Base-by-base conservation (phyloP, 306 rosid species). In the Cyamopsis tetragonoloba region DNA sequence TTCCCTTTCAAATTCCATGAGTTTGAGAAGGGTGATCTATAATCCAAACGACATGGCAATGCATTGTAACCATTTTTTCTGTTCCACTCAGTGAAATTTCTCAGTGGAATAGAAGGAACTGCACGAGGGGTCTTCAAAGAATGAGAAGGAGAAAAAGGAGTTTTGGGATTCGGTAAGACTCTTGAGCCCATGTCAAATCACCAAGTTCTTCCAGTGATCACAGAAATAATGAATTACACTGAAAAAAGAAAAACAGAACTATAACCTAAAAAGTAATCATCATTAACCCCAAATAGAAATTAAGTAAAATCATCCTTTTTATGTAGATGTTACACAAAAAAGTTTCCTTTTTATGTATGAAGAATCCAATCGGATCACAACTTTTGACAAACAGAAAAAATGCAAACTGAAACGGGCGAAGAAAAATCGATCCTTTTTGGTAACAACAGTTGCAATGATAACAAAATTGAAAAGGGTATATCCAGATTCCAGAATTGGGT, bases 181-280 rank as follows among this genome's bases (percentile, higher is more conserved):
- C 82, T 57, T 66, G 77, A 77, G 3, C 38, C 84, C 91, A 88
- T 88, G 13, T 46, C 62, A 20, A 19, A 20, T 71, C 20, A 18
- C 54, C 72, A 48, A 64, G 39, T 64, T 47, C 24, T 66, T 79
- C 32, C 19, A 74, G 22, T 26, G 42, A 31, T 7, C 49, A 63
- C 41, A 62, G 68, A 49, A 31, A 4, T 26, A 59, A 49, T 38
- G 59, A 71, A 61, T n/a, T 27, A 47, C 79, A 27, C 38, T 38
- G 13, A 14, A 50, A 42, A 14, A 42, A 38, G 6, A 43, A 24
- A 70, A n/a, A n/a, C n/a, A n/a, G n/a, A n/a, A 15, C 5, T 4
- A 31, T 5, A 56, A 71, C 43, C 56, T n/a, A 38, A 58, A 64
- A 42, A 15, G 17, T 34, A 39, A 46, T 47, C 50, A 32, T 47